Evolutionary conservation across 2,329 filamentous ascomycete genomes (phyloP).

Genomic region (Aspergillus aculeatinus): DNA sequence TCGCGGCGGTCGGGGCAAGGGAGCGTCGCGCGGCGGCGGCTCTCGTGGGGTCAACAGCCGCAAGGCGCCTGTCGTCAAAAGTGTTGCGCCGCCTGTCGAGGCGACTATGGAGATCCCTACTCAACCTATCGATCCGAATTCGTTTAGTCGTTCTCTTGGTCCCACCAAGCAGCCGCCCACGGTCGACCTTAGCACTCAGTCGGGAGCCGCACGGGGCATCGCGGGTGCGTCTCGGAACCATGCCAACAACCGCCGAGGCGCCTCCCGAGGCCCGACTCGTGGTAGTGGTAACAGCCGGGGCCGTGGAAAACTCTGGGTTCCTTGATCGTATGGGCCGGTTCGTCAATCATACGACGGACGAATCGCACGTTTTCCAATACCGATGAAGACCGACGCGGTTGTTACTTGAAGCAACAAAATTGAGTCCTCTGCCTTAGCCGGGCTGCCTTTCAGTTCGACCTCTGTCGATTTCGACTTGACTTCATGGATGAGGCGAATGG

Average conservation of each 20-base stretch:
- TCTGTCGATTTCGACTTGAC: conserved; percentile 18
- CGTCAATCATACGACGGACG: conserved; percentile 21
- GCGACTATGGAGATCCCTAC: conserved; percentile 45
- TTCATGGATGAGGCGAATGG: conserved; percentile 21
- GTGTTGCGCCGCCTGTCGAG: conserved; percentile 27
- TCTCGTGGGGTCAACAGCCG: conserved; percentile 30
- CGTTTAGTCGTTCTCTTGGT: conserved; percentile 46
- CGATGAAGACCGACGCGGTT: conserved; percentile 22
- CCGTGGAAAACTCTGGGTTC: conserved; percentile 47
- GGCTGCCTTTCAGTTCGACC: conserved; percentile 19
- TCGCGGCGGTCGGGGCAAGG: conserved; percentile 39
- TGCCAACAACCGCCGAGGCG: conserved; percentile 34
- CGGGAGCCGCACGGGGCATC: conserved; percentile 36
- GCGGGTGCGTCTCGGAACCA: conserved; percentile 35
- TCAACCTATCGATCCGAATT: conserved; percentile 49
- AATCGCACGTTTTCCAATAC: conserved; percentile 23
- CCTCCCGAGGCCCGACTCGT: conserved; percentile 34
- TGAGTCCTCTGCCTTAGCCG: conserved; percentile 17
- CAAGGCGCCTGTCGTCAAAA: conserved; percentile 29
- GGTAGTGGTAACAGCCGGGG: conserved; percentile 41
- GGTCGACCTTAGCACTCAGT: conserved; percentile 34
- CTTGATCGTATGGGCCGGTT: conserved; percentile 32
- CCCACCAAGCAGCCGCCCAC: conserved; percentile 28
- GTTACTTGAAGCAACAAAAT: conserved; percentile 20
- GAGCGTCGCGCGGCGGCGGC: conserved; percentile 26